Evolutionary conservation across 345 rosid genomes (phyloP).

Genomic region (Eutrema yunnanense): DNA sequence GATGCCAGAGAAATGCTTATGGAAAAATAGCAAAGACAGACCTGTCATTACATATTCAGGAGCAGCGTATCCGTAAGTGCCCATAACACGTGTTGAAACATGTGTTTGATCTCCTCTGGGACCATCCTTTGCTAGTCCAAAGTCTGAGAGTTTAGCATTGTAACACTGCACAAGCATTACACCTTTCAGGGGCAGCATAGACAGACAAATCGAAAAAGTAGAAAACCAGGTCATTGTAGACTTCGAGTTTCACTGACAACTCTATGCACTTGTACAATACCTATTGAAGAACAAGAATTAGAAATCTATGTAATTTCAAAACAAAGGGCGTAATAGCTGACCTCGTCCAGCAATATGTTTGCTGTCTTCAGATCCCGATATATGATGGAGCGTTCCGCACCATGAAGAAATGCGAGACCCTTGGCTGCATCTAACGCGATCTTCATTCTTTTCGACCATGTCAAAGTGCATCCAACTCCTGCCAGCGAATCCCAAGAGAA

Average conservation of each 20-base stretch:
- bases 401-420: slow-evolving; percentile 96
- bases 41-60: slow-evolving; percentile 98
- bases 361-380: slow-evolving; percentile 99
- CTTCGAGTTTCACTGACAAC: not conserved
- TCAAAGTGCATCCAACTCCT: slow-evolving; percentile 81
- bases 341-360: slow-evolving; percentile 84
- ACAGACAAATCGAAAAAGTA: not conserved
- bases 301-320: not conserved
- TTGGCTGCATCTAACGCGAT: slow-evolving; percentile 89
- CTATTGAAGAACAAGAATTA: not conserved
- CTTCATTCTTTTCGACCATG: slow-evolving; percentile 92
- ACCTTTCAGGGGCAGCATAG: slow-evolving; percentile 28
- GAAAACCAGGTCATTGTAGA: not conserved
- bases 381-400: slow-evolving; percentile 79
- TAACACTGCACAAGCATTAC: slow-evolving; percentile 51
- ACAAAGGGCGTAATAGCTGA: slow-evolving; percentile 24
- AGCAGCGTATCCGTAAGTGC: slow-evolving; percentile 97
- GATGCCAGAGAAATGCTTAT: not conserved
- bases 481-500: slow-evolving; percentile 19
- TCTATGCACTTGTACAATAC: not conserved
- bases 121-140: slow-evolving; percentile 97
- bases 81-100: slow-evolving; percentile 98
- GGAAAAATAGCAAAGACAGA: slow-evolving; percentile 30
- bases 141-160: slow-evolving; percentile 90
- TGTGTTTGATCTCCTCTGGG: slow-evolving; percentile 99